Evolutionary conservation across 768 basidiomycete genomes (phyloP), one percentile per base, ranked within the genome.

Genomic region (Leccinum rimulosum): DNA sequence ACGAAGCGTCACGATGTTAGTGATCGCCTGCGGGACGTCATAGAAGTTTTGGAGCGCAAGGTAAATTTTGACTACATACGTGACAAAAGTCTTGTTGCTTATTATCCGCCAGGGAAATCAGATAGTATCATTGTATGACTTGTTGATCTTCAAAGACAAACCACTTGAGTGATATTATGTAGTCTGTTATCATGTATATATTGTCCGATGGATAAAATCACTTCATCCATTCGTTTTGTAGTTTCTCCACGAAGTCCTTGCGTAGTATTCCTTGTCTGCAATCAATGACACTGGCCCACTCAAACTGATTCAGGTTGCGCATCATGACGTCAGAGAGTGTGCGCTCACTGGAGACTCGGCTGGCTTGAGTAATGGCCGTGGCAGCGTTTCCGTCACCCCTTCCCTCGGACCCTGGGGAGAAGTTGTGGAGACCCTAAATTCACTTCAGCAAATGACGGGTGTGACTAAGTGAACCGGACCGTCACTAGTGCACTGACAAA

Each of bases 11-110:
- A 91, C 60, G 81, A 89, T n/a, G 79, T 98, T 19, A 94, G 95
- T 0, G 83, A 85, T 58, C 96, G 96, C 70, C 78, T 99, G 56
- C 86, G 84, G 33, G 93, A 97, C 67, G 93, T 98, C 8, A 92
- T 98, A 50, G 92, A 96, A 70, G 80, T 90, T 49, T 79, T 99
- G 40, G 97, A 98, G 68, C 85, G 87, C 66, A 98, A 95, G 88
- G 95, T 91, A 61, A 59, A 66, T 57, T 54, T 30, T 45, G n/a
- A 45, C 17, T 35, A 59, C 52, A 54, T 56, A 56, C 4, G 33
- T 31, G 54, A 53, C 22, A 5, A 5, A 49, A 3, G 3, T 19
- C 6, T 2, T 3, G 7, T 47, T 7, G 49, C 61, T 66, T 27
- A 62, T 52, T 38, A 12, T 54, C 54, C 38, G 45, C 45, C 69